Evolutionary conservation across 163 green algal species (phyloP).

Genomic region (Chlorella variabilis): DNA sequence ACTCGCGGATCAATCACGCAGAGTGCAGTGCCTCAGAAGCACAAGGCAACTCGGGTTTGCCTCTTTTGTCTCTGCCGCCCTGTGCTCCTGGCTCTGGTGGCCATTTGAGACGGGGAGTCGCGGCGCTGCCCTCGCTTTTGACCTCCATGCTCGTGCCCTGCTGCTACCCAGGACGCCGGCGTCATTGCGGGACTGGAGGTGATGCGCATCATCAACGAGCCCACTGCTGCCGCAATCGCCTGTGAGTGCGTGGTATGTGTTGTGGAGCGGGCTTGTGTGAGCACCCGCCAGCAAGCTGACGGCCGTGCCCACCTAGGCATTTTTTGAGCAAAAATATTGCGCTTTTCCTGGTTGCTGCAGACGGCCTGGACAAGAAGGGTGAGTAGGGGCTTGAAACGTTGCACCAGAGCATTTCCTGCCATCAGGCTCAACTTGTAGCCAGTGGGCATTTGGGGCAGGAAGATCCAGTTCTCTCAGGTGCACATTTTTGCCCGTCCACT

Average conservation of each 20-base stretch:
- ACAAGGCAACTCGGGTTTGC: too few relatives aligned
- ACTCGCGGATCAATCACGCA: too few relatives aligned
- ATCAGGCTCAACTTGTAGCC: too few relatives aligned
- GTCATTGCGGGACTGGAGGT: constrained; percentile 88
- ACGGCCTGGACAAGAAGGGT: constrained; percentile 92
- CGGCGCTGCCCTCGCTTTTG: too few relatives aligned
- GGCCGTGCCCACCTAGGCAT: too few relatives aligned
- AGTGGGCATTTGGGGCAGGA: too few relatives aligned
- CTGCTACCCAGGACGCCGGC: constrained; percentile 73
- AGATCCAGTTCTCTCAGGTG: constrained; percentile 64
- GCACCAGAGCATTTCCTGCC: constrained; percentile 62
- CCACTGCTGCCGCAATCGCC: constrained; percentile 91
- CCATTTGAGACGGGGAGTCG: too few relatives aligned
- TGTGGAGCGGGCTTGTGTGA: background rate
- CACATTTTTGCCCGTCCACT: background rate
- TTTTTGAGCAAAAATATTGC: too few relatives aligned
- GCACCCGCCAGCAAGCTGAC: too few relatives aligned
- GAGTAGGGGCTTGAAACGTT: background rate
- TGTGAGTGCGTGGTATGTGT: constrained; percentile 42
- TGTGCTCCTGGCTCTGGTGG: background rate
- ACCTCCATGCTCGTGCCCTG: background rate
- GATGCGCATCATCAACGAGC: constrained; percentile 95
- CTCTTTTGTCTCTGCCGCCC: background rate
- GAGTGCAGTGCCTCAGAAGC: too few relatives aligned
- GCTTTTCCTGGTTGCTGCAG: background rate